phyloP scores from a whole-genome alignment of 2,329 filamentous ascomycete species.

The Acarospora socialis region DNA sequence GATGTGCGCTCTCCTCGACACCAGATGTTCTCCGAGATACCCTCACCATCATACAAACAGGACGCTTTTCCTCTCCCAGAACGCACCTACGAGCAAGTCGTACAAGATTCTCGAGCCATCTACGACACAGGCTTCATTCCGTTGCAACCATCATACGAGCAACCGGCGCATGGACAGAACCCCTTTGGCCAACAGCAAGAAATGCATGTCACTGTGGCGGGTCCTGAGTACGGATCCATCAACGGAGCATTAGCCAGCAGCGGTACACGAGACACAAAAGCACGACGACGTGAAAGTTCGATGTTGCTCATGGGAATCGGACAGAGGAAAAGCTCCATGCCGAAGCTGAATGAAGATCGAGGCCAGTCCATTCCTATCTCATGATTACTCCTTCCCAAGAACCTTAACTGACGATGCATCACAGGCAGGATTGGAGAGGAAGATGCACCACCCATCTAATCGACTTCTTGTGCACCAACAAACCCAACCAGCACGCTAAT shows the following conservation, averaged over 20 bases:
- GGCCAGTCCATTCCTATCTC: conserved; percentile 13
- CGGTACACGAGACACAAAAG: conserved; percentile 25
- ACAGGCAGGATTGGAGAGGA: too few species aligned
- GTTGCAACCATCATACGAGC: conserved; percentile 35
- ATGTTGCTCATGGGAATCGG: conserved; percentile 31
- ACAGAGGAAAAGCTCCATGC: conserved; percentile 18
- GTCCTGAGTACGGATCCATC: conserved; percentile 21
- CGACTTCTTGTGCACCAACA: too few species aligned
- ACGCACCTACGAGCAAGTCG: conserved; percentile 16
- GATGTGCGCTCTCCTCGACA: conserved; percentile 49
- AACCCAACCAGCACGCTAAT: too few species aligned
- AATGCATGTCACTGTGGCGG: conserved; percentile 10
- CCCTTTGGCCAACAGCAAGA: conserved; percentile 7
- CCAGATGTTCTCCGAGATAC: conserved; percentile 53
- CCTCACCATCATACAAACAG: conserved; percentile 48
- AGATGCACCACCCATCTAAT: too few species aligned
- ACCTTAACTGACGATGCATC: too few species aligned
- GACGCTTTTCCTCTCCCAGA: conserved; percentile 28
- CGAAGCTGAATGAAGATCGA: conserved; percentile 15
- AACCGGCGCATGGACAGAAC: conserved; percentile 13
- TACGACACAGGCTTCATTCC: conserved; percentile 39
- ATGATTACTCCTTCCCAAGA: too few species aligned
- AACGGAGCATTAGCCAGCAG: conserved; percentile 27
- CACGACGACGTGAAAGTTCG: conserved; percentile 34
- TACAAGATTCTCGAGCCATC: conserved; percentile 16